Conservation (phyloP, 179 eudicot species). For the Actinidia chinensis region DNA sequence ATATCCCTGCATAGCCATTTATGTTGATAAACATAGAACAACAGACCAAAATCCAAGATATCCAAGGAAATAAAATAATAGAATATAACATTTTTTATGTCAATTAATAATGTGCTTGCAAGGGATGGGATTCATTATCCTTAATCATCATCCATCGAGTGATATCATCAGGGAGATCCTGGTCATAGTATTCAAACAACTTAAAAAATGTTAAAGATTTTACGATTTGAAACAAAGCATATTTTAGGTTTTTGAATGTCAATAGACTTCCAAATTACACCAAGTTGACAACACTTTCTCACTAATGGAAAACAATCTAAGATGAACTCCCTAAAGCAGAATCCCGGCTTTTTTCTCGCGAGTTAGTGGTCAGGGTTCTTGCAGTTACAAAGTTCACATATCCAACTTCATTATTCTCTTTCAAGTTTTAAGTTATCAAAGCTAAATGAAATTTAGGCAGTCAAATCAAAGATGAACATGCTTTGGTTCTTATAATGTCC, state of each 20-base stretch:
- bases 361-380: background rate
- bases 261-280: too few relatives aligned
- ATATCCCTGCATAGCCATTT: conserved; percentile 59
- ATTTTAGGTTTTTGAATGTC: too few relatives aligned
- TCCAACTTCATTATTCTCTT: background rate
- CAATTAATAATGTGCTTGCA: background rate
- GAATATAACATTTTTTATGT: background rate
- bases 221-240: too few relatives aligned
- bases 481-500: background rate
- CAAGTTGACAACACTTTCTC: too few relatives aligned
- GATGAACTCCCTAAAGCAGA: background rate
- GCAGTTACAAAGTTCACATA: conserved; percentile 10
- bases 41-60: background rate
- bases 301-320: too few relatives aligned
- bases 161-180: background rate
- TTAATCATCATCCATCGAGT: background rate
- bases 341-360: background rate
- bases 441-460: background rate
- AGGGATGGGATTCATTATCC: background rate
- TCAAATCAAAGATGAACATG: background rate
- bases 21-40: background rate
- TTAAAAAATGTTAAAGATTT: background rate
- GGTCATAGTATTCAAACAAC: background rate
- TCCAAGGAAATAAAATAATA: conserved; percentile 6
- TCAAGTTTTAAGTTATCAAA: background rate